Evolutionary conservation across 1,284 basidiomycete genomes (phyloP).

Genomic region (Mycena sp.): DNA sequence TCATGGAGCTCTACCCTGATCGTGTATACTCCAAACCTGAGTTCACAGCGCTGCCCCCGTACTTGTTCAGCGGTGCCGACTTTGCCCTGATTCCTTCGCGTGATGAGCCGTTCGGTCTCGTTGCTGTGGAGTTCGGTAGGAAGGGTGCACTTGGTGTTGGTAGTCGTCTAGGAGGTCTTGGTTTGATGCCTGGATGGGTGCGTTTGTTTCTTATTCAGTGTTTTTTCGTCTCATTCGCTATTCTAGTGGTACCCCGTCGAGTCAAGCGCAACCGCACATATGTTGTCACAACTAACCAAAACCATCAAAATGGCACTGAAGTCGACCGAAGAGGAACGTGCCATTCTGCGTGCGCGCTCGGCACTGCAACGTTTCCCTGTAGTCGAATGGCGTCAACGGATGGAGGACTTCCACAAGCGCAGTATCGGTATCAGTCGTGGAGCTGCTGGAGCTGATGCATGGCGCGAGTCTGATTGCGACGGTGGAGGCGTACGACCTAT

Average conservation of each 20-base stretch:
- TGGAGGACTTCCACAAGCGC: conserved; percentile 92
- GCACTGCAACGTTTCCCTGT: conserved; percentile 96
- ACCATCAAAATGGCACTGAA: conserved; percentile 94
- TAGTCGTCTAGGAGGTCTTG: conserved; percentile 90
- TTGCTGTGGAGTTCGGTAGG: conserved; percentile 94
- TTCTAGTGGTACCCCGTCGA: conserved; percentile 95
- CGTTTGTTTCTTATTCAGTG: conserved; percentile 41
- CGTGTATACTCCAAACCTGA: conserved; percentile 94
- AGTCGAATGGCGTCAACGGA: conserved; percentile 94
- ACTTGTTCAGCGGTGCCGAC: conserved; percentile 92
- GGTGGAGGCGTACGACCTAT: conserved; percentile 52
- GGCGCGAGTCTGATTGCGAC: conserved; percentile 79
- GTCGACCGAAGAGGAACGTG: conserved; percentile 89
- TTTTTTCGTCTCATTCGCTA: conserved; percentile 19
- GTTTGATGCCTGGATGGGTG: conserved; percentile 97
- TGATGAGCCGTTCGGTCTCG: conserved; percentile 94
- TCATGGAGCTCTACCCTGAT: conserved; percentile 95
- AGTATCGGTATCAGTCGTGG: conserved; percentile 79
- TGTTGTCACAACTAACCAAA: conserved; percentile 94
- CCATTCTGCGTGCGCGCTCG: conserved; percentile 89
- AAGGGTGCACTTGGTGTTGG: conserved; percentile 96
- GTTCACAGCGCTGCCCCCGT: conserved; percentile 93
- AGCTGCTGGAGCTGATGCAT: conserved; percentile 77
- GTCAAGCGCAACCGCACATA: conserved; percentile 88
- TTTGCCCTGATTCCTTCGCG: conserved; percentile 94